Conservation (phyloP, 208 protist species). For the Blechomonas ayalai region DNA sequence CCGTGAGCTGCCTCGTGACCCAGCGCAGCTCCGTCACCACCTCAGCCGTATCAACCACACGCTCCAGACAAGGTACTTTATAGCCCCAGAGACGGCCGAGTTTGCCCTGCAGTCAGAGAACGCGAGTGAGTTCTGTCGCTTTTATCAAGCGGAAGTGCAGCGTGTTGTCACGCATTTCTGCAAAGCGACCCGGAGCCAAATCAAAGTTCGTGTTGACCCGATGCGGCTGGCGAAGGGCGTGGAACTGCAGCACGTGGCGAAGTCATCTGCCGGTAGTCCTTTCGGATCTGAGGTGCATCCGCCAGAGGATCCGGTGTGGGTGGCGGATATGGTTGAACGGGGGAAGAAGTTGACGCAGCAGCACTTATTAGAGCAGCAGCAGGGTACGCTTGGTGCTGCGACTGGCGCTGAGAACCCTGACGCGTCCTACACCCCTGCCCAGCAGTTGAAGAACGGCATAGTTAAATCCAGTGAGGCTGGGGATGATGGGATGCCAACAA, state of each 20-base stretch:
- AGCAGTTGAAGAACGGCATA: background rate
- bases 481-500: background rate
- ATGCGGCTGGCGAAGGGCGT: slow-evolving; percentile 34
- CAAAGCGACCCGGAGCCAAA: slow-evolving; percentile 25
- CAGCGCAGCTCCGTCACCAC: slow-evolving; percentile 48
- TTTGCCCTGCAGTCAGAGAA: slow-evolving; percentile 56
- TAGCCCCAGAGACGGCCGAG: slow-evolving; percentile 44
- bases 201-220: slow-evolving; percentile 64
- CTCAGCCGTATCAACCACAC: slow-evolving; percentile 61
- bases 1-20: slow-evolving; percentile 42
- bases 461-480: background rate
- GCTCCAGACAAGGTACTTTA: slow-evolving; percentile 61
- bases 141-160: slow-evolving; percentile 57
- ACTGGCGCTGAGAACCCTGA: background rate
- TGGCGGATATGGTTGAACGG: background rate
- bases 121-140: slow-evolving; percentile 51
- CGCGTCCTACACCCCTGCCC: background rate
- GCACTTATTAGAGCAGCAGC: slow-evolving; percentile 20
- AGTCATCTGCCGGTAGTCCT: slow-evolving; percentile 2
- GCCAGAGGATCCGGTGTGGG: background rate
- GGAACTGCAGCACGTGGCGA: slow-evolving; percentile 17
- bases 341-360: slow-evolving; percentile 10
- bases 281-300: no score
- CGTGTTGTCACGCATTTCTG: slow-evolving; percentile 56
- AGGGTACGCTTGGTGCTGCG: background rate